These are phyloP conservation scores for Trichosporon coremiiforme DNA, from an alignment of 1,284 basidiomycete genomes.

Conservation along the genomic window DNA sequence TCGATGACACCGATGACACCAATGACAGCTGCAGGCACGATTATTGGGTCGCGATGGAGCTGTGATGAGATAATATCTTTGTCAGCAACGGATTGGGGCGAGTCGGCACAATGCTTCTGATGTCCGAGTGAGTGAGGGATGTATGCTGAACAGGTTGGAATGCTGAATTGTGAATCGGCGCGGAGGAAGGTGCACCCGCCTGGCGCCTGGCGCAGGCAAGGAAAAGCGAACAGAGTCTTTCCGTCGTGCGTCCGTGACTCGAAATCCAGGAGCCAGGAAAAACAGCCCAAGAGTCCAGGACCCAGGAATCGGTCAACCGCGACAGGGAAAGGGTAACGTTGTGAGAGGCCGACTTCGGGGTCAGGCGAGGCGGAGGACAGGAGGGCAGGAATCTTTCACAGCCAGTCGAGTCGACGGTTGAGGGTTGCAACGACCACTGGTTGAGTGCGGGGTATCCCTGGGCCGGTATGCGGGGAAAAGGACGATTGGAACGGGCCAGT, in stretches of 20 bases:
- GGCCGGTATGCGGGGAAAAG: not conserved
- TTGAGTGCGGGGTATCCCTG: not conserved
- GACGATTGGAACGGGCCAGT: not conserved
- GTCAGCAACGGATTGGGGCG: constrained; percentile 6
- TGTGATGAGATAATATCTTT: not conserved
- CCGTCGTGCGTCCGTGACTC: not conserved
- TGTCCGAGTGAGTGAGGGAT: not conserved
- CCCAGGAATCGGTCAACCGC: not conserved
- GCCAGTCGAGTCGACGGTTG: not conserved
- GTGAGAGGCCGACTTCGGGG: not conserved
- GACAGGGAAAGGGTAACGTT: not conserved
- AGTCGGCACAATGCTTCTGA: not conserved
- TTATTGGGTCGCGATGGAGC: not conserved
- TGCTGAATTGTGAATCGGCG: not conserved
- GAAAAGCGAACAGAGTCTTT: not conserved
- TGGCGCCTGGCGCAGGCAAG: not conserved
- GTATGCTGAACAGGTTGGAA: not conserved
- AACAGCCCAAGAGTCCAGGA: not conserved
- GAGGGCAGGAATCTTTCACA: not conserved
- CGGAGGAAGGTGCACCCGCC: not conserved
- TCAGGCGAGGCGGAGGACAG: not conserved
- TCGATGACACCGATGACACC: not conserved
- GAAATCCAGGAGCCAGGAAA: not conserved
- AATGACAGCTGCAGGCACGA: not conserved
- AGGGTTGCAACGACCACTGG: not conserved